Conservation (phyloP, 2,329 filamentous ascomycete genomes). For the Kalmusia sp. region DNA sequence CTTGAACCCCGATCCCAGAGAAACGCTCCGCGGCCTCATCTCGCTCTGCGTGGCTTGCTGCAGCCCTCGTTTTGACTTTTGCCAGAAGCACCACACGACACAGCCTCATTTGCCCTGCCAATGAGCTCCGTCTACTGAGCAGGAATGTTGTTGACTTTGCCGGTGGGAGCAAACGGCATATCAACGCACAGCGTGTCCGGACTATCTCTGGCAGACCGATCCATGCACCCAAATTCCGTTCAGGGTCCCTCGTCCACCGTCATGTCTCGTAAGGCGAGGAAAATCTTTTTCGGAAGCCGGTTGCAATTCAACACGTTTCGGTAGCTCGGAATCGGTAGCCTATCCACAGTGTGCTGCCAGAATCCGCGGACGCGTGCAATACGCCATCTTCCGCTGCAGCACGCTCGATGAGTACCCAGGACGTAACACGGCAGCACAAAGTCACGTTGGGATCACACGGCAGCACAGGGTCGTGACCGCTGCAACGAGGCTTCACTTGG, state of each 20-base stretch:
- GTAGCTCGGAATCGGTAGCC: conserved; percentile 12
- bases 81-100: conserved; percentile 24
- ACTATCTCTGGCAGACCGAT: too few relatives aligned
- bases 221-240: too few relatives aligned
- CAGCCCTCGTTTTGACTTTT: conserved; percentile 21
- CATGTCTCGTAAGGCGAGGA: conserved; percentile 19
- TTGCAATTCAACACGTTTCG: conserved; percentile 18
- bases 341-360: conserved; percentile 7
- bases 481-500: not conserved
- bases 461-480: conserved; percentile 16
- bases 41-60: not conserved
- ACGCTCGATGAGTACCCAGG: conserved; percentile 16
- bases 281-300: conserved; percentile 14
- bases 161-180: conserved; percentile 5
- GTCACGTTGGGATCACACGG: conserved; percentile 26
- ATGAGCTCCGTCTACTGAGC: conserved; percentile 11
- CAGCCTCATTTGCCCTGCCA: conserved; percentile 28
- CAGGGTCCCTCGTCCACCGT: conserved; percentile 18
- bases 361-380: conserved; percentile 4
- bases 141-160: conserved; percentile 18
- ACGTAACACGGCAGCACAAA: conserved; percentile 25
- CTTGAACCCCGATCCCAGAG: conserved; percentile 18
- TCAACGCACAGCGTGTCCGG: conserved; percentile 11
- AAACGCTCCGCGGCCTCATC: not conserved
- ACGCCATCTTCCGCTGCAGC: conserved; percentile 7